A percentile compares a stretch with the other conserved stretches of the same genome.
These are phyloP conservation scores for Nepenthes mirabilis DNA, from an alignment of 148 eudicot genomes.

Conservation along the genomic window DNA sequence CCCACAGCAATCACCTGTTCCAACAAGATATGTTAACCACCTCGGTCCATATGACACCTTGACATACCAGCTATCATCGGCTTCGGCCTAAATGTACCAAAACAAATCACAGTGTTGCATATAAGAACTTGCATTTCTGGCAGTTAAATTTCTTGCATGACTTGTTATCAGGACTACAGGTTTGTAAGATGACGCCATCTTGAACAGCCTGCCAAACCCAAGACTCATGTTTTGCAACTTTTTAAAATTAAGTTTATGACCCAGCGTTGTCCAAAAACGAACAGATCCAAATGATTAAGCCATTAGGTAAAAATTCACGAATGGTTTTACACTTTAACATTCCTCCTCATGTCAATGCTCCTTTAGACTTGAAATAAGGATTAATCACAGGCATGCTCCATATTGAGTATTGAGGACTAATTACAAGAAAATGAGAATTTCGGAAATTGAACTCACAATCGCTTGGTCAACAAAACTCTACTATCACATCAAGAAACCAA, in stretches of 20 bases:
- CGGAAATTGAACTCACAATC: too few species aligned
- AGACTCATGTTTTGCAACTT: neutral
- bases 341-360: too few species aligned
- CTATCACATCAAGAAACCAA: too few species aligned
- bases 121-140: neutral
- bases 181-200: neutral
- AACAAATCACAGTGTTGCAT: neutral
- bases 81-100: slow-evolving; percentile 9
- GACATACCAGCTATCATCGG: slow-evolving; percentile 19
- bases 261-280: too few species aligned
- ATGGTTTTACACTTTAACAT: too few species aligned
- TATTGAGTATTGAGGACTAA: too few species aligned
- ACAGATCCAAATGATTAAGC: neutral
- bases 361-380: too few species aligned
- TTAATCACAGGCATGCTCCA: too few species aligned
- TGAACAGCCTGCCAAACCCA: neutral
- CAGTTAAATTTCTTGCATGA: neutral
- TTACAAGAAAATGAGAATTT: too few species aligned
- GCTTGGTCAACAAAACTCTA: too few species aligned
- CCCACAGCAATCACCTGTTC: slow-evolving; percentile 13
- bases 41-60: slow-evolving; percentile 34
- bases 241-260: too few species aligned
- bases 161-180: neutral
- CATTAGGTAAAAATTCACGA: too few species aligned
- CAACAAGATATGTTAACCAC: slow-evolving; percentile 30